These are phyloP conservation scores for Dictyostelium purpureum DNA, from an alignment of 78 protist species.

Conservation along the genomic window DNA sequence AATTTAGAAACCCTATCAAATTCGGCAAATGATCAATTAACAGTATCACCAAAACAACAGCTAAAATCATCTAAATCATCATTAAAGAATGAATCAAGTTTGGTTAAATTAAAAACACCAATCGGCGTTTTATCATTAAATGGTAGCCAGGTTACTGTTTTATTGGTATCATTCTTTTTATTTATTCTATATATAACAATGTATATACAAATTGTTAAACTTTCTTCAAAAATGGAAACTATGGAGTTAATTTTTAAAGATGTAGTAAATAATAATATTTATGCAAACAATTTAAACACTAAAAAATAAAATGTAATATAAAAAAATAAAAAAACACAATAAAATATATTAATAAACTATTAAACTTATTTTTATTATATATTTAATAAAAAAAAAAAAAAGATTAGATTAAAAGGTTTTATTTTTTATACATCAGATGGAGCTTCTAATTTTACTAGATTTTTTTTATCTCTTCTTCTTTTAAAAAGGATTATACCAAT, in stretches of 20 bases:
- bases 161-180: neutral
- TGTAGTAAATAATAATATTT: neutral
- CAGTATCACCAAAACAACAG: neutral
- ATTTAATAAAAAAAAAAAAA: too few relatives aligned
- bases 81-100: neutral
- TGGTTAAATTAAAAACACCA: slow-evolving; percentile 9
- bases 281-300: too few relatives aligned
- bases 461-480: too few relatives aligned
- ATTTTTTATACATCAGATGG: too few relatives aligned
- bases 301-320: too few relatives aligned
- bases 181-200: slow-evolving; percentile 7
- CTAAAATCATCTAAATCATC: neutral
- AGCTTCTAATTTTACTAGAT: too few relatives aligned
- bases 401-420: too few relatives aligned
- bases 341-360: neutral
- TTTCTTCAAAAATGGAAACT: slow-evolving; percentile 44
- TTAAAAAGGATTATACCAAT: too few relatives aligned
- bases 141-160: neutral
- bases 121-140: slow-evolving; percentile 1
- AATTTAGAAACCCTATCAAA: neutral
- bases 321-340: neutral
- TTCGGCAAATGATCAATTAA: neutral
- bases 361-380: too few relatives aligned
- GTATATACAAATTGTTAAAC: slow-evolving; percentile 32
- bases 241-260: slow-evolving; percentile 47